phyloP scores from a whole-genome alignment of 2,329 filamentous ascomycete species.

The Aspergillus versicolor region DNA sequence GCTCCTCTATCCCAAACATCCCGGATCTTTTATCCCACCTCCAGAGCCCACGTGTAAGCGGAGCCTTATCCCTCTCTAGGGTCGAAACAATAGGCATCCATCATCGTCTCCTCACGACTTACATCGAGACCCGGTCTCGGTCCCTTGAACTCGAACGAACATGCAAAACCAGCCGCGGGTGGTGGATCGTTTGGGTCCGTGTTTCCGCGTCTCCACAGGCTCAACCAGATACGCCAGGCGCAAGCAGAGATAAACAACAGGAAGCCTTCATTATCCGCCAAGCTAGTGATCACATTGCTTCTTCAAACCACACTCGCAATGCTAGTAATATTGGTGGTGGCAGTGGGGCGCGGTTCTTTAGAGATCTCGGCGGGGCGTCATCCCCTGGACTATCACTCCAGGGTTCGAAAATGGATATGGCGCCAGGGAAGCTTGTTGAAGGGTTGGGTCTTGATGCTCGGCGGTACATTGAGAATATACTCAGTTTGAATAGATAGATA shows the following conservation, averaged over 20 bases:
- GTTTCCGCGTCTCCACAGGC: slow-evolving; percentile 29
- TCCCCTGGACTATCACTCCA: slow-evolving; percentile 19
- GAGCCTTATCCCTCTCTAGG: slow-evolving; percentile 47
- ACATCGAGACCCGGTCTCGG: slow-evolving; percentile 50
- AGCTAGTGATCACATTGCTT: slow-evolving; percentile 39
- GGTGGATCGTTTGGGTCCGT: slow-evolving; percentile 68
- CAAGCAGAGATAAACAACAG: slow-evolving; percentile 22
- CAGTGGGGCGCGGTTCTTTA: slow-evolving; percentile 37
- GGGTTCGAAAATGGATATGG: slow-evolving; percentile 29
- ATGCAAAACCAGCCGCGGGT: slow-evolving; percentile 63
- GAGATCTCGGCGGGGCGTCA: slow-evolving; percentile 39
- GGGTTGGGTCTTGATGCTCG: slow-evolving; percentile 48
- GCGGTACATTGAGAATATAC: slow-evolving; percentile 47
- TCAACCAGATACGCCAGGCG: slow-evolving; percentile 8
- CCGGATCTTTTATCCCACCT: slow-evolving; percentile 48
- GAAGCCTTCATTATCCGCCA: slow-evolving; percentile 50
- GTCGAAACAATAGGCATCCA: slow-evolving; percentile 63
- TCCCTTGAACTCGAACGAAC: slow-evolving; percentile 57
- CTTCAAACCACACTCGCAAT: slow-evolving; percentile 31
- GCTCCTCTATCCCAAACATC: slow-evolving; percentile 64
- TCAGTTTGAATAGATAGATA: slow-evolving; percentile 43
- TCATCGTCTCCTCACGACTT: slow-evolving; percentile 57
- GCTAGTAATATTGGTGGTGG: slow-evolving; percentile 15
- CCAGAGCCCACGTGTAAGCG: slow-evolving; percentile 8
- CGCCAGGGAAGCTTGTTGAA: slow-evolving; percentile 41